Evolutionary conservation across 2,329 filamentous ascomycete species (phyloP), one percentile per base, ranked within the genome.

Genomic region (Beauveria varroae): DNA sequence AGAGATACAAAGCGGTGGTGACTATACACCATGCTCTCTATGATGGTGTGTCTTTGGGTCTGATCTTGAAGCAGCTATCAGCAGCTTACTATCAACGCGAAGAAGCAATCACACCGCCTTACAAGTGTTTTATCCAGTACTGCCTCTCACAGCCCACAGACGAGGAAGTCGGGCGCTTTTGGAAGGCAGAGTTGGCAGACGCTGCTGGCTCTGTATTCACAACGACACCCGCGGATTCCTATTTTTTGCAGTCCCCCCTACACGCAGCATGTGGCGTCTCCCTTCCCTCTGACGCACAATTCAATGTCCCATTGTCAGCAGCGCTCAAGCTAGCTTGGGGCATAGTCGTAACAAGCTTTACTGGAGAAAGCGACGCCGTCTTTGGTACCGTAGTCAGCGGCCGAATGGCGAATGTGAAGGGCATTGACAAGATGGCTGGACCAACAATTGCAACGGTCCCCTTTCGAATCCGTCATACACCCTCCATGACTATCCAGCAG

Each of bases 21-120:
- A 75, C 72, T 0, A 61, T 75, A 10, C 75, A 77, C 52, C 75
- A 78, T 62, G 68, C 71, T 0, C 65, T 76, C 2, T 77, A 76
- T 44, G 75, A 78, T 60, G 75, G 74, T 16, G 64, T 66, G 63
- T 70, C 68, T 3, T 65, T 70, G 61, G 67, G 71, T 3, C 40
- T 72, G 28, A 64, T 75, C 5, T 56, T 74, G 16, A 57, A 67
- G 34, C 64, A 68, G 49, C 65, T 73, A 28, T 65, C 65, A 14
- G 63, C 64, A 18, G 67, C 67, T 10, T 67, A 66, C 24, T 50
- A 43, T 20, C 24, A 65, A 20, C 46, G 57, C 6, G 6, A 50
- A 9, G 37, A 46, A 1, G 57, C 59, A 8, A 24, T 14, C 8
- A 10, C 40, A 51, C 20, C 5, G 16, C 34, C 60, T 5, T 62